Evolutionary conservation across 129 eudicot genomes (phyloP).

Genomic region (Rutidosis leptorrhynchoides): DNA sequence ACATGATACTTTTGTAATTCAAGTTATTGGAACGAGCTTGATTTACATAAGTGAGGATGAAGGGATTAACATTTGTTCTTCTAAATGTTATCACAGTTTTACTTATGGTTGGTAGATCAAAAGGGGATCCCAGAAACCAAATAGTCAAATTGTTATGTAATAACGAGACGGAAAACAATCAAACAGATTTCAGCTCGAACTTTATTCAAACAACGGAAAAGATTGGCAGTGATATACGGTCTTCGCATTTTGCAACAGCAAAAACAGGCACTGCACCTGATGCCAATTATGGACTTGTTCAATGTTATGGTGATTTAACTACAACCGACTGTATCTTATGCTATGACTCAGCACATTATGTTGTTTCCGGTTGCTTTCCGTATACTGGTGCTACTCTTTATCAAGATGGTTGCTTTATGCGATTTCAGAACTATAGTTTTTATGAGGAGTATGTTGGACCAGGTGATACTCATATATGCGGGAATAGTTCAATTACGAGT

Average conservation of each 20-base stretch:
- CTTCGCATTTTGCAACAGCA: slow-evolving; percentile 48
- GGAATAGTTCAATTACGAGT: slow-evolving; percentile 46
- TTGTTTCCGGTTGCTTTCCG: slow-evolving; percentile 72
- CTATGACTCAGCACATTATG: slow-evolving; percentile 62
- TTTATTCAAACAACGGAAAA: slow-evolving; percentile 51
- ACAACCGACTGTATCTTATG: slow-evolving; percentile 62
- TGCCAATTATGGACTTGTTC: slow-evolving; percentile 47
- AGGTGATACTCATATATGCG: slow-evolving; percentile 43
- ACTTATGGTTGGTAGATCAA: slow-evolving; percentile 34
- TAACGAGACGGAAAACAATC: slow-evolving; percentile 38
- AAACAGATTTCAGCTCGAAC: slow-evolving; percentile 34
- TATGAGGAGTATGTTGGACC: slow-evolving; percentile 52
- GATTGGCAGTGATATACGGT: slow-evolving; percentile 42
- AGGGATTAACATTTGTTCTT: slow-evolving; percentile 15
- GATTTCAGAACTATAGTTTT: slow-evolving; percentile 62
- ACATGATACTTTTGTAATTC: slow-evolving; percentile 15
- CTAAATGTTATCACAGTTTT: slow-evolving; percentile 24
- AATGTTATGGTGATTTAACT: slow-evolving; percentile 78
- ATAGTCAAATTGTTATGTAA: slow-evolving; percentile 35
- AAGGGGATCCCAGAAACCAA: slow-evolving; percentile 58
- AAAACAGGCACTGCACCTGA: slow-evolving; percentile 48
- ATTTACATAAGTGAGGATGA: slow-evolving; percentile 17
- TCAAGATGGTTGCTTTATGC: slow-evolving; percentile 77
- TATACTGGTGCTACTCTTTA: slow-evolving; percentile 49
- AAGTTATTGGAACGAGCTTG: slow-evolving; percentile 1